These are phyloP conservation scores for Populus euphratica DNA, from an alignment of 345 rosid species.

Conservation along the genomic window DNA sequence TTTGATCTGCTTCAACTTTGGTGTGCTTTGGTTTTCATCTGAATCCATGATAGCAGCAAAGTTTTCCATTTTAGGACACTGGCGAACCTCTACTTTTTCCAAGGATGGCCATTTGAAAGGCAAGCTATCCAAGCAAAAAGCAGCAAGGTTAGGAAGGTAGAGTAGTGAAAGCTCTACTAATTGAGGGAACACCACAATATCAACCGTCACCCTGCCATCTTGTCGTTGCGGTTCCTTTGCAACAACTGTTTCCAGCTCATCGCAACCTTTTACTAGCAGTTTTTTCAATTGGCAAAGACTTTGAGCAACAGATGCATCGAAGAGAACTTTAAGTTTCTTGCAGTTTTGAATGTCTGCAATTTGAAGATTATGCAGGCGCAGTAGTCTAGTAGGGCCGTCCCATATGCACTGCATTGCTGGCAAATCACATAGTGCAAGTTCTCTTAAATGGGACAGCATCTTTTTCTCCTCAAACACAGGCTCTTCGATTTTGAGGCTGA, in stretches of 20 bases:
- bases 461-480: no score
- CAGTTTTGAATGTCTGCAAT: no score
- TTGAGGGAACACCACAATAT: neutral
- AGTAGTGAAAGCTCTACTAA: neutral
- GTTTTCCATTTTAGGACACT: neutral
- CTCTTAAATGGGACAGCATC: no score
- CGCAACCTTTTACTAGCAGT: neutral
- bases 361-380: no score
- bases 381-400: no score
- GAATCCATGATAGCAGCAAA: neutral
- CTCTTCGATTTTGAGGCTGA: no score
- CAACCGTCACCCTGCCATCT: neutral
- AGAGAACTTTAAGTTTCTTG: no score
- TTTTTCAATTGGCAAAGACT: neutral
- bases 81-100: neutral
- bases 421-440: no score
- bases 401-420: no score
- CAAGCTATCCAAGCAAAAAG: neutral
- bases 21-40: neutral
- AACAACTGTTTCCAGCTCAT: neutral
- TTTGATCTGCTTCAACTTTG: neutral
- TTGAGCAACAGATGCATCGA: no score
- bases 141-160: neutral
- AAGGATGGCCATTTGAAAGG: constrained; percentile 4
- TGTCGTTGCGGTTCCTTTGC: neutral